Evolutionary conservation across 1,284 basidiomycete species (phyloP).

Genomic region (Fomitopsis betulina): DNA sequence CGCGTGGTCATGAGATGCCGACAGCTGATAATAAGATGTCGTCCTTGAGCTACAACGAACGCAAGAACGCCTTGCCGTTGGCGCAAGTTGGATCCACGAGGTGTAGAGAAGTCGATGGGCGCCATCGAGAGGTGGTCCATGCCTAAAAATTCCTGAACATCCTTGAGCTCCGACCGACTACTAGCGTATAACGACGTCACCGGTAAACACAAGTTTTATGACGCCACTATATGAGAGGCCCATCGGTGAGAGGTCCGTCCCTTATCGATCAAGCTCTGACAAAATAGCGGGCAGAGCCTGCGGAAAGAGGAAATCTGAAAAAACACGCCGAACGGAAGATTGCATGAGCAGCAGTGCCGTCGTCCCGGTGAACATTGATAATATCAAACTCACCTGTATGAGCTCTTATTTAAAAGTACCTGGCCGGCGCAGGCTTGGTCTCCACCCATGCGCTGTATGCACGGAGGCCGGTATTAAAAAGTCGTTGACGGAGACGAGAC

Average conservation of each 20-base stretch:
- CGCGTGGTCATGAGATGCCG: constrained; percentile 17
- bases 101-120: neutral
- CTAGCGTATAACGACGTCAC: neutral
- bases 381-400: neutral
- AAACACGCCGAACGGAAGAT: neutral
- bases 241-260: neutral
- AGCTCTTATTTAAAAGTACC: neutral
- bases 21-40: constrained; percentile 8
- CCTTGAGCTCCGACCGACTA: neutral
- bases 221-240: neutral
- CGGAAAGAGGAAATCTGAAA: constrained; percentile 4
- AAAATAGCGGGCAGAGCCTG: neutral
- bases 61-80: neutral
- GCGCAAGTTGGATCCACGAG: constrained; percentile 1
- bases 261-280: constrained; percentile 9
- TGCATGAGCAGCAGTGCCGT: neutral
- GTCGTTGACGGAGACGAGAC: neutral
- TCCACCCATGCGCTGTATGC: neutral
- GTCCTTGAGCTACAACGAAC: neutral
- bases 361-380: neutral
- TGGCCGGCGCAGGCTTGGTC: neutral
- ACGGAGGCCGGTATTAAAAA: neutral
- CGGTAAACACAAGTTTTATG: neutral
- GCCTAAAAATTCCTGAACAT: neutral
- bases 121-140: neutral